Percentiles rank a stretch among this genome's conserved stretches.
phyloP scores from a whole-genome alignment of 495 filamentous ascomycete genomes.

The Tuber brumale region DNA sequence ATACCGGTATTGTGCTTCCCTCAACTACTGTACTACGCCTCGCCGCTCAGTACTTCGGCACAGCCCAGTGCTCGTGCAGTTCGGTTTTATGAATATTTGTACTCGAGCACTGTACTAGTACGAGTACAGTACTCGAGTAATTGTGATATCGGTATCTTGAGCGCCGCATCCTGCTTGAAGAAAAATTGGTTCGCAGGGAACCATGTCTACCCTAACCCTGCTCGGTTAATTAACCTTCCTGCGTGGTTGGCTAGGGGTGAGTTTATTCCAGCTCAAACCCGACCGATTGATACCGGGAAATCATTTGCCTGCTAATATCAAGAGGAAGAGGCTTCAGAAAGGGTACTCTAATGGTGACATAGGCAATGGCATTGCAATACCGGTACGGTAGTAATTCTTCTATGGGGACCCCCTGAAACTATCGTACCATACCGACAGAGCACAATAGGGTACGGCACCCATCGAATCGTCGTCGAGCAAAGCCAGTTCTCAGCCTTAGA shows the following conservation, averaged over 20 bases:
- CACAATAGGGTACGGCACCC: background rate
- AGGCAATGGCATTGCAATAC: background rate
- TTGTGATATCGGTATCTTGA: background rate
- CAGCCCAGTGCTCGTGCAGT: background rate
- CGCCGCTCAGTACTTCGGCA: background rate
- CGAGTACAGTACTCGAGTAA: too few species aligned
- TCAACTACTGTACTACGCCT: background rate
- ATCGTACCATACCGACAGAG: background rate
- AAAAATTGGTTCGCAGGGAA: background rate
- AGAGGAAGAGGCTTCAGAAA: background rate
- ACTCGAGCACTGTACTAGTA: too few species aligned
- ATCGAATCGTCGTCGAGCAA: background rate
- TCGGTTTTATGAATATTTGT: background rate
- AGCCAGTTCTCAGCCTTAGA: background rate
- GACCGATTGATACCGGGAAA: background rate
- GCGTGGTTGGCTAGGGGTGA: background rate
- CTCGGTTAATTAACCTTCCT: background rate
- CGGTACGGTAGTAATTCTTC: too few species aligned
- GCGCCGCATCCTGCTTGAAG: background rate
- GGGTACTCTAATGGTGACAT: background rate
- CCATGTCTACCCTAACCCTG: background rate
- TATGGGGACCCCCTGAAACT: background rate
- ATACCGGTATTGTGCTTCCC: background rate
- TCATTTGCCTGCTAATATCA: background rate
- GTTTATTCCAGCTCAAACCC: background rate